Conservation (phyloP, 805 yeast genomes). For the Barnettozyma salicaria region DNA sequence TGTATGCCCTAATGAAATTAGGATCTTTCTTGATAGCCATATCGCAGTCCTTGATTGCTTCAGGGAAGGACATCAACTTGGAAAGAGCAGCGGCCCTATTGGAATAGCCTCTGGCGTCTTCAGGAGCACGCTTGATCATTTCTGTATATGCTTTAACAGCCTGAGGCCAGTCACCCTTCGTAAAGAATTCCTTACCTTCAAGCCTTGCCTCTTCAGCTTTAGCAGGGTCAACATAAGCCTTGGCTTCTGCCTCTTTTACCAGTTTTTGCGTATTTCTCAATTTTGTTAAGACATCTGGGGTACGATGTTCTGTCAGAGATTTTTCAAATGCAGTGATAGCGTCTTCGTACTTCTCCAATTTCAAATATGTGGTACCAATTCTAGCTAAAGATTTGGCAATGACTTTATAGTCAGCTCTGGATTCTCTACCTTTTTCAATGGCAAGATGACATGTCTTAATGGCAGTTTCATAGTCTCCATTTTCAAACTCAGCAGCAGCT, state of each 20-base stretch:
- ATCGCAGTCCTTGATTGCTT: constrained; percentile 89
- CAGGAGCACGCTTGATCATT: constrained; percentile 95
- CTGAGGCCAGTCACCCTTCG: constrained; percentile 91
- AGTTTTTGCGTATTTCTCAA: constrained; percentile 84
- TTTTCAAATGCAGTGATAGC: constrained; percentile 81
- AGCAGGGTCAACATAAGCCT: constrained; percentile 78
- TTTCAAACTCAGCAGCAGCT: constrained; percentile 97
- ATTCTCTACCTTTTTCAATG: constrained; percentile 81
- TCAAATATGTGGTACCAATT: constrained; percentile 76
- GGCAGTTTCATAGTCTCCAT: constrained; percentile 84
- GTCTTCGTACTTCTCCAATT: constrained; percentile 60
- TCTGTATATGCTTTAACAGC: constrained; percentile 94
- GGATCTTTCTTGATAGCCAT: constrained; percentile 86
- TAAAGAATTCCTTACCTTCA: constrained; percentile 83
- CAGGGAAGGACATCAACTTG: constrained; percentile 95
- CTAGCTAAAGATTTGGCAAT: constrained; percentile 93
- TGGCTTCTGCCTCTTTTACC: constrained; percentile 70
- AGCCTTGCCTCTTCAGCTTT: constrained; percentile 94
- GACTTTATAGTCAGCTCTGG: constrained; percentile 85
- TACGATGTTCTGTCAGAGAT: constrained; percentile 94
- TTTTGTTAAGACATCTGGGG: constrained; percentile 86
- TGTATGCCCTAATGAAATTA: constrained; percentile 84
- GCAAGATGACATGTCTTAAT: constrained; percentile 78
- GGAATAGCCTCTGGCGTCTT: constrained; percentile 93
- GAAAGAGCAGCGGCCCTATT: constrained; percentile 97